Percentiles rank a stretch among this genome's conserved stretches.
Conservation (phyloP, 768 basidiomycete species). For the Mycena capillaripes region DNA sequence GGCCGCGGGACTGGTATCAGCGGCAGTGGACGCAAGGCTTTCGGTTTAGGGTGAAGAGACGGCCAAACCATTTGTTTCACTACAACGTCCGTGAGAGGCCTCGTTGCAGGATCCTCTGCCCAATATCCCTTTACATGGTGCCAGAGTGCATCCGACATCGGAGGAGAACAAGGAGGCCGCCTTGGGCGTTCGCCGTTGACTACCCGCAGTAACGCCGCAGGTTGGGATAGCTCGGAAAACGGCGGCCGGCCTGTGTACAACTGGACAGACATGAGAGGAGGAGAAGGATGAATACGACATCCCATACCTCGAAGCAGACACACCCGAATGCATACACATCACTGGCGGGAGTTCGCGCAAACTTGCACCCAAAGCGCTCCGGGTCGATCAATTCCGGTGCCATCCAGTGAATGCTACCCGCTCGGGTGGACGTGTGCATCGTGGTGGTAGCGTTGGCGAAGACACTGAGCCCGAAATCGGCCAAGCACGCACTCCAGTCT, state of each 20-base stretch:
- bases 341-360: slow-evolving; percentile 43
- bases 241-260: slow-evolving; percentile 24
- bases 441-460: slow-evolving; percentile 46
- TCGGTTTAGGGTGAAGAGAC: not conserved
- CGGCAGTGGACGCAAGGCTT: not conserved
- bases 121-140: not conserved
- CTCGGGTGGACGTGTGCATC: slow-evolving; percentile 42
- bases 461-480: slow-evolving; percentile 52
- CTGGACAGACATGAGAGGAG: not conserved
- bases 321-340: slow-evolving; percentile 52
- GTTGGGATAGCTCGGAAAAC: slow-evolving; percentile 4
- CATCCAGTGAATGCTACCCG: slow-evolving; percentile 50
- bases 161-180: not conserved
- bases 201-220: slow-evolving; percentile 12
- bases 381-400: slow-evolving; percentile 52
- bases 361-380: slow-evolving; percentile 42
- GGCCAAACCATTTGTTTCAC: slow-evolving; percentile 1
- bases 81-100: not conserved
- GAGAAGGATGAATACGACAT: not conserved
- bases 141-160: slow-evolving; percentile 12
- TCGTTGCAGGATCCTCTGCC: not conserved
- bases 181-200: slow-evolving; percentile 9
- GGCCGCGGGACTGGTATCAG: not conserved
- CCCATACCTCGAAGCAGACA: slow-evolving; percentile 47
- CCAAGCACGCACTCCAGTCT: slow-evolving; percentile 46